Evolutionary conservation across 2,329 filamentous ascomycete species (phyloP).

Genomic region (Alternaria alternata): DNA sequence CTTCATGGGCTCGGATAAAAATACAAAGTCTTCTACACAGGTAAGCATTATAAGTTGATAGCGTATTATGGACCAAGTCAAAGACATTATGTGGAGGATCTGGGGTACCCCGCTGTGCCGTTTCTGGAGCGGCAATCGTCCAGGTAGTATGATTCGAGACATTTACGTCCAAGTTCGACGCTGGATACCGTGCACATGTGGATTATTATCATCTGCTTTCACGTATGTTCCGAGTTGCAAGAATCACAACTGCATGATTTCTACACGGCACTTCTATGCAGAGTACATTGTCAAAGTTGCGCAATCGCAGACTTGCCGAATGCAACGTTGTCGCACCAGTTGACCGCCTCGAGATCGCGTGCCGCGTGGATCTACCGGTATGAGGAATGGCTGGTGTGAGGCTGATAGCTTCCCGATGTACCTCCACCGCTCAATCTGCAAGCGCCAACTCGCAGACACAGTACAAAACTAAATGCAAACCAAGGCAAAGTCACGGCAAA

Average conservation of each 20-base stretch:
- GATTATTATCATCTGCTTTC: neutral
- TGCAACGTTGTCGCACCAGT: slow-evolving; percentile 1
- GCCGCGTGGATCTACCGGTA: neutral
- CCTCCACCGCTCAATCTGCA: neutral
- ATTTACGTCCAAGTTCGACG: no score
- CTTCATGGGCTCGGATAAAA: neutral
- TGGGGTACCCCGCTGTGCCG: neutral
- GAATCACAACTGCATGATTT: neutral
- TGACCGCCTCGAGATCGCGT: neutral
- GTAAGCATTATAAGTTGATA: neutral
- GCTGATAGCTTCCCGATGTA: neutral
- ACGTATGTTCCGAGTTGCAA: neutral
- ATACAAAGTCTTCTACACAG: neutral
- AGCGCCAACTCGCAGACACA: neutral
- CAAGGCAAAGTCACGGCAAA: neutral
- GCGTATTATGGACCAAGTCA: neutral
- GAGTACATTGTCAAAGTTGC: neutral
- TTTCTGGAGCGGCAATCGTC: neutral
- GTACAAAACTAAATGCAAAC: neutral
- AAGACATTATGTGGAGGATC: neutral
- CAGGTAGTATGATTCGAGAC: neutral
- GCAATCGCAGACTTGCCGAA: neutral
- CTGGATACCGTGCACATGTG: neutral
- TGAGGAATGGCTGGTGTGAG: neutral
- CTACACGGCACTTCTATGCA: neutral